Base-by-base conservation (phyloP, 768 basidiomycete species). In the Leccinum obscurum region DNA sequence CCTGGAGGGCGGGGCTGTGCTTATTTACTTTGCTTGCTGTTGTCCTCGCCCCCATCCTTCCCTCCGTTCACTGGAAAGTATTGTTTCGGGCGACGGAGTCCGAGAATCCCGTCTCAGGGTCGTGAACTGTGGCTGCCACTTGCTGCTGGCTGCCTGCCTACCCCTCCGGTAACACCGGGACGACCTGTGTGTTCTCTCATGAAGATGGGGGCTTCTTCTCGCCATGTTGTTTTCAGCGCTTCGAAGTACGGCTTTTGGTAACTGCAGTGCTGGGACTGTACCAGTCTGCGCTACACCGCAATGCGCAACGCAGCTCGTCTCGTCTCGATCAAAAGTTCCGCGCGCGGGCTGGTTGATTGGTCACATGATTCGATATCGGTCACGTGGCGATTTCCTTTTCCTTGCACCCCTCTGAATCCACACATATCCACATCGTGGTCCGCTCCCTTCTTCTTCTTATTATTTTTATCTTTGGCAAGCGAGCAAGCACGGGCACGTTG, bases 401-500 rank as follows among this genome's bases (percentile, higher is more conserved):
- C 20, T 46, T 46, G 6, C 44, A 46, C 44, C 44, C 20, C n/a
- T 20, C 9, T 20, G 20, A 20, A 20, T 46, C 44, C 20, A 10
- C 5, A 20, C 10, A 20, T 17, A 62, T 28, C 70, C 70, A 71
- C 70, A 13, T 62, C 58, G 54, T 67, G 9, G 1, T 37, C 70
- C 70, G 52, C 52, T 56, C 24, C 44, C 51, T 22, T 13, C 58
- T 55, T 53, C 59, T 51, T 55, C 24, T 46, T 11, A 11, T 46
- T 46, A 46, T 46, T 11, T 1, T 20, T 46, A 46, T 46, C 20
- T 20, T 46, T 10, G 44, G 44, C 44, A 46, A 46, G 44, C 44
- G 44, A 46, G 20, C 44, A 20, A 46, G 44, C 44, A 46, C 46
- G 48, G 22, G 35, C 53, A 55, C 52, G 58, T 49, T 1, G 50